Base-by-base conservation (phyloP, 805 yeast genomes). In the Candida awuae region DNA sequence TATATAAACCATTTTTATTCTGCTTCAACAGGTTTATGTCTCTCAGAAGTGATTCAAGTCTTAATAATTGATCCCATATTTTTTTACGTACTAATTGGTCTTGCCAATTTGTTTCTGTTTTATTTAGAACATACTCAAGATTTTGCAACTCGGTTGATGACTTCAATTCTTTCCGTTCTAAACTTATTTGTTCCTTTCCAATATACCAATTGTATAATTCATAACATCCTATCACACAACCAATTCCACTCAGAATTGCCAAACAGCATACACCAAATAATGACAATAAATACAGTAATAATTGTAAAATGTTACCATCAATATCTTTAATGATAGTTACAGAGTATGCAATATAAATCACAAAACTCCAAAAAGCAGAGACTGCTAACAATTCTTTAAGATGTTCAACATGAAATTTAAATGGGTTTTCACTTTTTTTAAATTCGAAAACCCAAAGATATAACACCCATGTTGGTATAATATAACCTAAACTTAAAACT, bases 181-280 rank as follows among this genome's bases (percentile, higher is more conserved):
- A 14, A 22, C 25, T 31, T 10, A n/a, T 32, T 8, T 16, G 29
- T 19, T 37, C 37, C 8, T 32, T 21, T 4, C 38, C 41, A 2
- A 15, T 13, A 25, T 27, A 31, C 32, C 32, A 31, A 32, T 51
- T 31, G 34, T 46, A 52, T 8, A 48, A 42, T 32, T 54, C 52
- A 38, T 48, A 64, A 8, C 75, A 67, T 1, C 74, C 69, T 30
- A 73, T 64, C 12, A 68, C 55, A 6, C 73, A 67, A 1, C 77
- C 79, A 31, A 73, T 62, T 2, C 79, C 79, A 9, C 74, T 71
- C 15, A 73, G 54, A 1, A 69, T 45, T 1, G 76, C 72, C 37
- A 73, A 61, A 36, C 69, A 63, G n/a, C 72, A 60, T 22, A 73
- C 66, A 0, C 80, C 80, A 20, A 69, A 58, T 32, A 73, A 51